Evolutionary conservation across 2,329 filamentous ascomycete species (phyloP), one percentile per base, ranked within the genome.

Genomic region (Sporothrix protearum): DNA sequence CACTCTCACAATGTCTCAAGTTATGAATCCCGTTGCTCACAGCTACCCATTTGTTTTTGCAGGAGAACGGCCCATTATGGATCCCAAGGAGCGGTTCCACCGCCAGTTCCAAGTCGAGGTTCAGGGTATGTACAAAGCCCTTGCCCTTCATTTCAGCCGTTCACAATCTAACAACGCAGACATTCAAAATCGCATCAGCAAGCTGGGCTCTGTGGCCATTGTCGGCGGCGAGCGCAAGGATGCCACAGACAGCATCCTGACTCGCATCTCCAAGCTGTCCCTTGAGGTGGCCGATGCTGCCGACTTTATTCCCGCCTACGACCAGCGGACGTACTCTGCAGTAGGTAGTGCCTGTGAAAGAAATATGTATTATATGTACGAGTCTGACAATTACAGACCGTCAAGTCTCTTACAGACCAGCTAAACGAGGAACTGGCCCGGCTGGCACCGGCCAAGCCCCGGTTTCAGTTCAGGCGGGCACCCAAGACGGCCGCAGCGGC

Each of bases 221-320:
- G 81, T 90, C 0, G 91, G 87, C 63, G 91, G 91, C 73, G 93
- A 96, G 80, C 91, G 93, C 57, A 88, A 91, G 74, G 91, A 95
- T 79, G 92, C 92, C 68, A 89, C 92, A 63, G 94, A 97, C 76
- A 88, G 92, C 77, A 91, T 94, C 75, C 85, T 97, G 16, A 89
- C 91, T 19, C 88, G 89, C 73, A 96, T 98, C 76, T 90, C 92
- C 39, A 88, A 89, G 71, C 85, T 98, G 19, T 94, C 93, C 1
- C 91, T 91, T 74, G 91, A 96, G 76, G 92, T 97, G 51, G 91
- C 92, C 75, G 94, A 97, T 81, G 92, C 92, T 0, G 88, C 91
- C 1, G 89, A 90, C 71, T 93, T 91, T 75, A 88, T 97, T 19
- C 94, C 96, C 2, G 89, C 93, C 8, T 96, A 97, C 78, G 96